phyloP scores from a whole-genome alignment of 257 asterid species.

The Forsythia suspensa region DNA sequence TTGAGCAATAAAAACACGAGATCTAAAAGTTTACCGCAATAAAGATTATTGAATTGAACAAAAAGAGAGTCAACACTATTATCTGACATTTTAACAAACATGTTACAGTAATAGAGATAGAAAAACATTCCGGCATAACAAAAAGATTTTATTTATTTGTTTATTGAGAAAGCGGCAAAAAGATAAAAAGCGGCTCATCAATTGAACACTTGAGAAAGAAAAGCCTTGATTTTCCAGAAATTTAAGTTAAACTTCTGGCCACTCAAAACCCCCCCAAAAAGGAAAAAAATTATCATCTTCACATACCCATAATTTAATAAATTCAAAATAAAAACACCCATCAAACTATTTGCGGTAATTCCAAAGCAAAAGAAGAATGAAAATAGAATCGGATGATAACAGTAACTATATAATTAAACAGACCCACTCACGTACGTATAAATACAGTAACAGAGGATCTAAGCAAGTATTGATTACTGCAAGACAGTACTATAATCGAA shows the following conservation, averaged over 20 bases:
- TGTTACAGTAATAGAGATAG: too few species aligned
- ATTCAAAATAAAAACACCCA: constrained; percentile 9
- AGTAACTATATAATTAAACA: too few species aligned
- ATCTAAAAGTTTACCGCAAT: constrained; percentile 25
- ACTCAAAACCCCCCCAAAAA: constrained; percentile 9
- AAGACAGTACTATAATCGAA: not conserved
- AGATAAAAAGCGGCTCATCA: too few species aligned
- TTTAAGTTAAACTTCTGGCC: constrained; percentile 3
- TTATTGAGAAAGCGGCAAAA: too few species aligned
- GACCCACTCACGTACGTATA: constrained; percentile 16
- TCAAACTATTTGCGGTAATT: constrained; percentile 10
- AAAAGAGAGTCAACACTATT: too few species aligned
- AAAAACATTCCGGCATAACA: too few species aligned
- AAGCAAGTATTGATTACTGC: constrained; percentile 5
- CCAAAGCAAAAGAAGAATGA: not conserved
- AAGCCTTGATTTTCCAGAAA: not conserved
- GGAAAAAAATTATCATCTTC: not conserved
- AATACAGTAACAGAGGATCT: constrained; percentile 3
- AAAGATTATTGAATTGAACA: not conserved
- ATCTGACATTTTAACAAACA: too few species aligned
- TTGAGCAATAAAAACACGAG: constrained; percentile 23
- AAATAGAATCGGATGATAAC: not conserved
- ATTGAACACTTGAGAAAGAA: not conserved
- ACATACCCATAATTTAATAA: constrained; percentile 19
- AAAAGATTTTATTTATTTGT: too few species aligned